phyloP scores from a whole-genome alignment of 78 protist genomes.

The Isochrysis galbana region DNA sequence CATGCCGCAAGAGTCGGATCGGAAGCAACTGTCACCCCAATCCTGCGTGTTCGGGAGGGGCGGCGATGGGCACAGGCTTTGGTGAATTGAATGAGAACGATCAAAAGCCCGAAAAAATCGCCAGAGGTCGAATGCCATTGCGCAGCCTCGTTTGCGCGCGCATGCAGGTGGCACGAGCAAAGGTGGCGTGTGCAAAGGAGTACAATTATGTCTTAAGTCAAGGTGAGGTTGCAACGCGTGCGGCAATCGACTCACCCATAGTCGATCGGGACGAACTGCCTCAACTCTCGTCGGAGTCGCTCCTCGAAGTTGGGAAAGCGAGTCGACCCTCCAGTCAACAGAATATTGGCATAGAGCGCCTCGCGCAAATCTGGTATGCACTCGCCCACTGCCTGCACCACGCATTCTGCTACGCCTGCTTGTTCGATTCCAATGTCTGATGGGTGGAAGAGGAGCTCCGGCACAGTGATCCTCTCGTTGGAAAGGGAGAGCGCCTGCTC shows the following conservation, averaged over 20 bases:
- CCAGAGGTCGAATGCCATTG: no score
- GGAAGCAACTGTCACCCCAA: neutral
- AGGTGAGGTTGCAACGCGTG: no score
- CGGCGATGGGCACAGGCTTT: no score
- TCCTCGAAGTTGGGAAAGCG: neutral
- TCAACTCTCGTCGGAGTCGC: conserved; percentile 1
- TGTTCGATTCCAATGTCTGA: conserved; percentile 65
- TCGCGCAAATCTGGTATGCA: conserved; percentile 3
- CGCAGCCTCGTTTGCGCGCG: no score
- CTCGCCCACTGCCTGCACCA: conserved; percentile 64
- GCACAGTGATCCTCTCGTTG: conserved; percentile 70
- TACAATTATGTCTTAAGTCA: no score
- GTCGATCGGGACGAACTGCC: neutral
- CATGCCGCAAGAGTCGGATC: conserved; percentile 3
- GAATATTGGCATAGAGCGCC: neutral
- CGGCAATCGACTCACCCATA: no score
- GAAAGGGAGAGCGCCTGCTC: conserved; percentile 50
- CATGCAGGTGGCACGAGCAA: no score
- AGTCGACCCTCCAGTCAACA: neutral
- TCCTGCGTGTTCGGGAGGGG: no score
- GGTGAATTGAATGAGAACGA: no score
- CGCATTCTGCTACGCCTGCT: conserved; percentile 76
- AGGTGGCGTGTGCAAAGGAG: no score
- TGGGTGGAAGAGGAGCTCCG: conserved; percentile 76
- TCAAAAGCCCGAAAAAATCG: no score